Percentiles rank a stretch among this genome's conserved stretches.
These are phyloP conservation scores for Diplodia intermedia DNA, from an alignment of 2,329 filamentous ascomycete species.

Conservation along the genomic window DNA sequence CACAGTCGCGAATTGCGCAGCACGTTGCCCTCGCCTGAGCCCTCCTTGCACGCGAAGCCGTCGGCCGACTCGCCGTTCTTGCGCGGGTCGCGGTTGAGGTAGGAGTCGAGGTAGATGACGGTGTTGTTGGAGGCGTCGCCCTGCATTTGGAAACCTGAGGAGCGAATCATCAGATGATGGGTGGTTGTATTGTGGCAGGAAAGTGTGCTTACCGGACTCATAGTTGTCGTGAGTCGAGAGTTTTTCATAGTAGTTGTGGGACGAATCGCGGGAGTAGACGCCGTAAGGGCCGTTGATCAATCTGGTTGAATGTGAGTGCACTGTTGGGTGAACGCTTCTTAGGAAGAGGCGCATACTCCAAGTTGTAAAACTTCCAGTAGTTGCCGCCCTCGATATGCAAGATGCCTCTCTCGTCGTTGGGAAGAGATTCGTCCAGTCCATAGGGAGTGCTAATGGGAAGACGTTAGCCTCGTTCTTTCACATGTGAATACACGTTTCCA, in stretches of 20 bases:
- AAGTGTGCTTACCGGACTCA: slow-evolving; percentile 38
- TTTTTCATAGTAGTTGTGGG: slow-evolving; percentile 48
- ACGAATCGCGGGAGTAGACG: slow-evolving; percentile 46
- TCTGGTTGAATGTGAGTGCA: slow-evolving; percentile 6
- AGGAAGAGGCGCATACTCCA: slow-evolving; percentile 35
- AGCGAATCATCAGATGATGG: background rate
- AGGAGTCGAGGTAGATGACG: slow-evolving; percentile 40
- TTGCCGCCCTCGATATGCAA: slow-evolving; percentile 56
- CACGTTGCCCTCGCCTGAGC: slow-evolving; percentile 55
- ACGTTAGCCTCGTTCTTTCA: no score
- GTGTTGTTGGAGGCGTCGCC: slow-evolving; percentile 41
- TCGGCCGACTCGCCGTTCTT: slow-evolving; percentile 62
- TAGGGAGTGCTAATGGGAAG: slow-evolving; percentile 49
- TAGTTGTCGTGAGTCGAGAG: slow-evolving; percentile 51
- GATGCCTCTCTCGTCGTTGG: slow-evolving; percentile 54
- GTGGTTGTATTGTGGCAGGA: no score
- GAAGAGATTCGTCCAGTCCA: slow-evolving; percentile 49
- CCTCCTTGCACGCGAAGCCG: slow-evolving; percentile 58
- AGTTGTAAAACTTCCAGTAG: slow-evolving; percentile 56
- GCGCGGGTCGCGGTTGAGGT: slow-evolving; percentile 48
- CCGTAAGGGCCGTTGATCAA: slow-evolving; percentile 51
- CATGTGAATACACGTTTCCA: background rate
- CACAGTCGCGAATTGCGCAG: slow-evolving; percentile 56
- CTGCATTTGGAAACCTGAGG: slow-evolving; percentile 47
- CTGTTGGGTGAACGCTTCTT: background rate